Conservation (phyloP, 306 rosid genomes). For the Citrullus amarus region DNA sequence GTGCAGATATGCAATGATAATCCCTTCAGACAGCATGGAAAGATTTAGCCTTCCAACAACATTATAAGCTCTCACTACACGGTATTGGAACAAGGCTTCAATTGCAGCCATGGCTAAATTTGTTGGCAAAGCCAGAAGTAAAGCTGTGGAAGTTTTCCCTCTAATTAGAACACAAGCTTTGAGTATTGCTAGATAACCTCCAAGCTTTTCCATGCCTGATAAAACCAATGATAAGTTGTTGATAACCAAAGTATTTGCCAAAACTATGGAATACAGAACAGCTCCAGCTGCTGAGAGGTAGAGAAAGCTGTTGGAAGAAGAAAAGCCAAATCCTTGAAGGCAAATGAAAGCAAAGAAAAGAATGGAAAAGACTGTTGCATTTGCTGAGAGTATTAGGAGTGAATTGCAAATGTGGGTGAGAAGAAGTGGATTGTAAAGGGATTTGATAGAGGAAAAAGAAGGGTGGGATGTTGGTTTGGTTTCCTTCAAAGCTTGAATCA, state of each 20-base stretch:
- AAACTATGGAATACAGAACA: constrained; percentile 59
- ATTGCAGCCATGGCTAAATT: constrained; percentile 60
- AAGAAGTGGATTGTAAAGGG: constrained; percentile 19
- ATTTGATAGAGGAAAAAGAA: constrained; percentile 5
- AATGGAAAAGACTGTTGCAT: constrained; percentile 7
- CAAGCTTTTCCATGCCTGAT: constrained; percentile 56
- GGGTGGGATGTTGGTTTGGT: background rate
- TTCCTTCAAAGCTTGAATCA: constrained; percentile 7
- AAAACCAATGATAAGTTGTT: constrained; percentile 59
- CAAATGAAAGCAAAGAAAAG: constrained; percentile 39
- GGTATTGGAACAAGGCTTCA: constrained; percentile 77
- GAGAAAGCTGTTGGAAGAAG: constrained; percentile 27
- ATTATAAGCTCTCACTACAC: constrained; percentile 44
- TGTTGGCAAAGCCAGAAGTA: constrained; percentile 62
- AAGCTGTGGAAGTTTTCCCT: constrained; percentile 69
- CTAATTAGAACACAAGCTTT: constrained; percentile 58
- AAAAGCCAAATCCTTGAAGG: constrained; percentile 30
- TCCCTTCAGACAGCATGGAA: constrained; percentile 48
- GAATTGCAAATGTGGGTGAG: constrained; percentile 13
- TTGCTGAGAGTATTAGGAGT: constrained; percentile 3
- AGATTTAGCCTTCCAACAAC: constrained; percentile 18
- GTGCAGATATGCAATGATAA: constrained; percentile 63
- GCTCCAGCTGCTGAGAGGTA: constrained; percentile 56
- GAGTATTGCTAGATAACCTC: constrained; percentile 59
- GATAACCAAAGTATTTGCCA: constrained; percentile 65